These are phyloP conservation scores for Verticillium nubilum DNA, from an alignment of 2,329 filamentous ascomycete species.

Conservation along the genomic window DNA sequence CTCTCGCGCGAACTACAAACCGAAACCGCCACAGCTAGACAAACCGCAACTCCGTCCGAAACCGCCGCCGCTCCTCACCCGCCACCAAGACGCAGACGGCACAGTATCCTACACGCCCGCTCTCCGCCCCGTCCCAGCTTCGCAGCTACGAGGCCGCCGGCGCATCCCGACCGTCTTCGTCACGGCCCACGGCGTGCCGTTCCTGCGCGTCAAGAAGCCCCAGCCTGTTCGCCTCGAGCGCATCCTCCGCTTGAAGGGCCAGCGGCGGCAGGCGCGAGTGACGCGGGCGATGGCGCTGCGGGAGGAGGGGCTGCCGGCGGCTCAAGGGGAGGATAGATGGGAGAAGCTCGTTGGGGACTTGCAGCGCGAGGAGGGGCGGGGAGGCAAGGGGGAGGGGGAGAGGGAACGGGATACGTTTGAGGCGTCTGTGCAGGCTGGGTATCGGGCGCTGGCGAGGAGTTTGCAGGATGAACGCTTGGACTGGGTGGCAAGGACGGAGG, in stretches of 20 bases:
- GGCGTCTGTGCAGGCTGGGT: neutral
- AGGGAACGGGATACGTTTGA: neutral
- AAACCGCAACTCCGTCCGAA: constrained; percentile 9
- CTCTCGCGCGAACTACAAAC: constrained; percentile 13
- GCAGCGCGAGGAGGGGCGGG: neutral
- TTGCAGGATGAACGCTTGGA: constrained; percentile 28
- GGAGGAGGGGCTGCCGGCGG: constrained; percentile 24
- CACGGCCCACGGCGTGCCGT: constrained; percentile 51
- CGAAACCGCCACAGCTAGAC: constrained; percentile 10
- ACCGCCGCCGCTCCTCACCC: constrained; percentile 26
- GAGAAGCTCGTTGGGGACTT: constrained; percentile 29
- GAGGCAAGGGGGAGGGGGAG: neutral
- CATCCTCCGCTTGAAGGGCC: constrained; percentile 43
- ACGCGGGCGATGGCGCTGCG: constrained; percentile 26
- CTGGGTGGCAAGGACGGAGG: constrained; percentile 32
- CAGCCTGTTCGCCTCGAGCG: constrained; percentile 38
- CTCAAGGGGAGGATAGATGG: constrained; percentile 43
- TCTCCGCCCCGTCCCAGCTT: constrained; percentile 40
- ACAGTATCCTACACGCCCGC: constrained; percentile 42
- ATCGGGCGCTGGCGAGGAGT: constrained; percentile 9
- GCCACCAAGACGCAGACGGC: constrained; percentile 24
- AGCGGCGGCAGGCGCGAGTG: constrained; percentile 35
- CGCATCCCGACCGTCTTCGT: constrained; percentile 52
- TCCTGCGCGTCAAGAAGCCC: constrained; percentile 62
- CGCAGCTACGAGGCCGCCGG: constrained; percentile 39